Evolutionary conservation across 2,329 filamentous ascomycete genomes (phyloP).

Genomic region (Hypoxylon sp.): DNA sequence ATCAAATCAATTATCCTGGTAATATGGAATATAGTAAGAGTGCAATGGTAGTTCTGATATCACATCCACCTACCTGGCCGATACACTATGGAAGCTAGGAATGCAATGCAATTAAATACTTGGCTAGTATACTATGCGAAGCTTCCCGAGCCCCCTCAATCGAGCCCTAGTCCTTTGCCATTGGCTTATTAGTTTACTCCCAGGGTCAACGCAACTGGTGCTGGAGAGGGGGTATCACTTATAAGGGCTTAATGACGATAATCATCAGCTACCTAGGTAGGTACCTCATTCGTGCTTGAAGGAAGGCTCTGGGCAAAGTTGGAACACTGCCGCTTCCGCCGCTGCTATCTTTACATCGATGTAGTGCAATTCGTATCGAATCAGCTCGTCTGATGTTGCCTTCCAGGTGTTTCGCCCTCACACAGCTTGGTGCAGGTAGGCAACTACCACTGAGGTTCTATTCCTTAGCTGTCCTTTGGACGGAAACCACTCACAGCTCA

Average conservation of each 20-base stretch:
- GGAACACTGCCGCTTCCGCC: slow-evolving; percentile 17
- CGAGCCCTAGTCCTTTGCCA: slow-evolving; percentile 12
- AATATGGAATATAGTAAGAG: slow-evolving; percentile 8
- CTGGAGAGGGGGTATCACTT: slow-evolving; percentile 5
- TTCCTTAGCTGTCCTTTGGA: slow-evolving; percentile 7
- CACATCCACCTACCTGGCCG: slow-evolving; percentile 8
- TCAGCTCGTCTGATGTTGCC: slow-evolving; percentile 19
- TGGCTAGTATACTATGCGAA: slow-evolving; percentile 10
- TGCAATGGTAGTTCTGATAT: slow-evolving; percentile 27
- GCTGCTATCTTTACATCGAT: slow-evolving; percentile 16
- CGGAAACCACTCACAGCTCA: slow-evolving; percentile 6
- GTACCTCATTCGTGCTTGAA: slow-evolving; percentile 22
- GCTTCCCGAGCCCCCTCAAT: slow-evolving; percentile 21
- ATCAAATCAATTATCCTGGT: slow-evolving; percentile 15
- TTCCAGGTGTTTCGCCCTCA: slow-evolving; percentile 15
- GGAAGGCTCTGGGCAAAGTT: slow-evolving; percentile 22
- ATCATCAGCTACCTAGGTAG: slow-evolving; percentile 9
- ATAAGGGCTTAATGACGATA: slow-evolving; percentile 18
- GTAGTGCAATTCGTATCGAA: slow-evolving; percentile 26
- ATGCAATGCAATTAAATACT: slow-evolving; percentile 11
- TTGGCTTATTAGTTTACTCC: slow-evolving; percentile 22
- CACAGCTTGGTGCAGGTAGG: not conserved
- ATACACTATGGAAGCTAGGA: slow-evolving; percentile 2
- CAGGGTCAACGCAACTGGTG: slow-evolving; percentile 29
- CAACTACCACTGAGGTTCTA: slow-evolving; percentile 12